A percentile compares a stretch with the other conserved stretches of the same genome.
phyloP scores from a whole-genome alignment of 2,329 filamentous ascomycete species.

The Acephala macrosclerotiorum region DNA sequence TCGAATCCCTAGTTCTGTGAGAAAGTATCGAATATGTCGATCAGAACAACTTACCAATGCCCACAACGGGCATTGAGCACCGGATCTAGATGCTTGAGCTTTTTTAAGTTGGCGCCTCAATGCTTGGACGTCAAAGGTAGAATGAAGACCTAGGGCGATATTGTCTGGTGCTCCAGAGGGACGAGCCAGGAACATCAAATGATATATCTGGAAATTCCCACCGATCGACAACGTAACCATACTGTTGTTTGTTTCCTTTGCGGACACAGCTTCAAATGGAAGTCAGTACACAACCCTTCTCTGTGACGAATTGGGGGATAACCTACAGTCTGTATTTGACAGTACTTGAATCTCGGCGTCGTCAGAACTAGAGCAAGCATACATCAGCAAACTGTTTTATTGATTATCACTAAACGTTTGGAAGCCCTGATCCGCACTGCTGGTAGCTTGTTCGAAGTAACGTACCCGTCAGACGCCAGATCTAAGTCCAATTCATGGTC shows the following conservation, averaged over 20 bases:
- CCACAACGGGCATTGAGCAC: neutral
- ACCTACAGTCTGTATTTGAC: neutral
- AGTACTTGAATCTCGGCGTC: neutral
- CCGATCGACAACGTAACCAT: neutral
- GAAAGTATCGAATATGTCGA: neutral
- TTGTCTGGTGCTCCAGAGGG: neutral
- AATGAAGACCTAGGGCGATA: neutral
- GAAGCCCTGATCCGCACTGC: neutral
- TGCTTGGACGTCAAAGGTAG: neutral
- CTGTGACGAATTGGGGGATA: neutral
- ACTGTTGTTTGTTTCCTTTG: neutral
- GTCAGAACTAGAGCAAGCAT: neutral
- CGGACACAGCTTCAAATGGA: neutral
- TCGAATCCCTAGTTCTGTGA: neutral
- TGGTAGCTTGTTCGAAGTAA: neutral
- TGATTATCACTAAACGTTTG: neutral
- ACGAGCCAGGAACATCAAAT: neutral
- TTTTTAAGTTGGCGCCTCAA: neutral
- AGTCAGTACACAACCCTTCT: neutral
- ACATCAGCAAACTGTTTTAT: neutral
- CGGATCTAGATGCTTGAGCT: neutral
- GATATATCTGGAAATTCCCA: neutral
- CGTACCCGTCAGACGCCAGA: conserved; percentile 1
- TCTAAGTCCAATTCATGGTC: neutral
- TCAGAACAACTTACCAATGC: neutral